Base-by-base conservation (phyloP, 1,284 basidiomycete genomes). In the Hemileia vastatrix region DNA sequence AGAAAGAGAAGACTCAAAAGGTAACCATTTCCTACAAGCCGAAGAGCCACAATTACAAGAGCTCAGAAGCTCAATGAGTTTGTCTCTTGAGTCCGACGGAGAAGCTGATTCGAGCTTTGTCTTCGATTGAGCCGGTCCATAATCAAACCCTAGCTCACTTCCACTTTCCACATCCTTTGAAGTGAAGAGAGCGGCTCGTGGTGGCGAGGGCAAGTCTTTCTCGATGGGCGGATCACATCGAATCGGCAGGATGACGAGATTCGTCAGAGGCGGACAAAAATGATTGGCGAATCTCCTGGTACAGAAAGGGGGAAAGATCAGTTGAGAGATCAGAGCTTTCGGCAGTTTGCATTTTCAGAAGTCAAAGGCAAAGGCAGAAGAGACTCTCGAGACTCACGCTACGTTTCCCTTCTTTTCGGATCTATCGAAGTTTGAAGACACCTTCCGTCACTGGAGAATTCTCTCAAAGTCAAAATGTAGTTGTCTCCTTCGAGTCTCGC, bases 201-300 rank as follows among this genome's bases (percentile, higher is more conserved):
- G 57, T 1, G 63, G 63, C 21, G 50, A 33, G n/a, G 48, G 31
- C 23, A 54, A n/a, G 19, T 27, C 27, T 24, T 49, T 27, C 23
- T 23, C 33, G 13, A 50, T 23, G 11, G 63, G 63, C 4, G 44
- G 44, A 36, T 59, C 57, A 31, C 57, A 59, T 15, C 63, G 33
- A 5, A 64, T 52, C 11, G 63, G 63, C 19, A 59, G 13, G 21
- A 64, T 59, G 8, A 58, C 48, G 8, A 64, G 24, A 21, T 57
- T 59, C n/a, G 63, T 47, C 4, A 64, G 43, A 23, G 63, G 63
- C 23, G 63, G 63, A 36, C 63, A 64, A 31, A 58, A 51, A 31
- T 64, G 63, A 47, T 64, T 58, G 48, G 44, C 19, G 24, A 53
- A 59, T 15, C 57, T 44, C 19, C 55, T 57, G 55, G 19, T 9